Base-by-base conservation (phyloP, 805 yeast genomes). In the Wickerhamiella domercqiae region DNA sequence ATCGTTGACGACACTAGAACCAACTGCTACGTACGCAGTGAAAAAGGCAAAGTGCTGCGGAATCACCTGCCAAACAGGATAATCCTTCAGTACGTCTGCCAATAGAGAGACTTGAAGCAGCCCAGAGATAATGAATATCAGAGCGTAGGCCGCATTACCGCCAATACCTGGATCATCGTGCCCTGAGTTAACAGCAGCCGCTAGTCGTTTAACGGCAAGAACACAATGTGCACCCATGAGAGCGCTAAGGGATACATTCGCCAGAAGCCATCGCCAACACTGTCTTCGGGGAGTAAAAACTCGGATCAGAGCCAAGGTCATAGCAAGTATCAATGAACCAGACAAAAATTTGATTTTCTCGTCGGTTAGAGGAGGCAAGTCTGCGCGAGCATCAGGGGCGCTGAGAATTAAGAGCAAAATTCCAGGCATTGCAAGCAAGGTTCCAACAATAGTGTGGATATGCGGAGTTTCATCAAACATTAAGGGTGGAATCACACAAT, bases 11-110 rank as follows among this genome's bases (percentile, higher is more conserved):
- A 62, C 45, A 7, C 60, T 59, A 0, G 69, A 63, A n/a, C 67
- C 68, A 5, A 59, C 25, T 20, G 63, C 53, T 3, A 66, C 68
- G 2, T 67, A 57, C 7, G 61, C 41, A 1, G 70, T 66, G 54
- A 68, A 68, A 24, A 64, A 57, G 4, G 61, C 67, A 52, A 67
- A 68, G 45, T 67, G 71, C 28, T 66, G 57, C 0, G 73, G 73
- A 6, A 68, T 63, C 2, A 68, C 71, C 5, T 62, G 58, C 28
- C 69, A 64, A 2, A 68, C 62, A 14, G 61, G 61, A 37, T 62
- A 66, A 11, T 52, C 46, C 28, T 54, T 54, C 29, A 68, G 50
- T 3, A 67, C 61, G 14, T 57, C 54, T 42, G 60, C 59, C 11
- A 68, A 48, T 22, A 58, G 55, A 24, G 54, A 48, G 21, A 66